A percentile compares a stretch with the other conserved stretches of the same genome.
phyloP scores from a whole-genome alignment of 129 eudicot species.

The Arctium minus region DNA sequence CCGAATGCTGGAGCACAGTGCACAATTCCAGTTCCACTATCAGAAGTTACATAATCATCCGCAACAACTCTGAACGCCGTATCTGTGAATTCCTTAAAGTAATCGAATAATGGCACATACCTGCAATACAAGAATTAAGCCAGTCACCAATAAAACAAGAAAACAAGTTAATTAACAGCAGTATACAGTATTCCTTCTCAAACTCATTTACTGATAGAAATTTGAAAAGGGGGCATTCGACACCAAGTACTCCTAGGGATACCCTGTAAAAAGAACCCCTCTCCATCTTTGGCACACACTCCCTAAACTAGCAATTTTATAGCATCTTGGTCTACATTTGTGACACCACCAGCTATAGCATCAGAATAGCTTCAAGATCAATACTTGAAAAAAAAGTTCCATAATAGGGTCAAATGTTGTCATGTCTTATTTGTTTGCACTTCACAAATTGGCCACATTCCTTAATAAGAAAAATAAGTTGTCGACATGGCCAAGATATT shows the following conservation, averaged over 20 bases:
- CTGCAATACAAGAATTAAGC: conserved; percentile 10
- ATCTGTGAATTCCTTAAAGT: conserved; percentile 56
- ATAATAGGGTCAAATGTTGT: too few relatives aligned
- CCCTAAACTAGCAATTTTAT: background rate
- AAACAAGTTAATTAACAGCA: background rate
- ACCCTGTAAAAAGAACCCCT: background rate
- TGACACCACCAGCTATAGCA: background rate
- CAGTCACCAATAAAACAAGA: background rate
- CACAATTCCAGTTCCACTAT: conserved; percentile 78
- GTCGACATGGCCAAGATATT: background rate
- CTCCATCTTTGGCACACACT: background rate
- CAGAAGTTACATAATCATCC: conserved; percentile 74
- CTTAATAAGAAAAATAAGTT: too few relatives aligned
- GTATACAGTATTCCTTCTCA: background rate
- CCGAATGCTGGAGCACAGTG: conserved; percentile 88
- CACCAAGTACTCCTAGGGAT: background rate
- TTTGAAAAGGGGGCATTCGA: background rate
- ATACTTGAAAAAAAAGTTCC: background rate
- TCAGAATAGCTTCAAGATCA: background rate
- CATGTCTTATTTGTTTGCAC: too few relatives aligned
- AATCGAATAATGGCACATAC: conserved; percentile 63
- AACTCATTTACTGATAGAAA: background rate
- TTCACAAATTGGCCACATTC: too few relatives aligned
- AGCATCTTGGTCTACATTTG: background rate
- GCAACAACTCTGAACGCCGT: conserved; percentile 70